Conservation (phyloP, 2,329 filamentous ascomycete species). For the Claviceps fusiformis region DNA sequence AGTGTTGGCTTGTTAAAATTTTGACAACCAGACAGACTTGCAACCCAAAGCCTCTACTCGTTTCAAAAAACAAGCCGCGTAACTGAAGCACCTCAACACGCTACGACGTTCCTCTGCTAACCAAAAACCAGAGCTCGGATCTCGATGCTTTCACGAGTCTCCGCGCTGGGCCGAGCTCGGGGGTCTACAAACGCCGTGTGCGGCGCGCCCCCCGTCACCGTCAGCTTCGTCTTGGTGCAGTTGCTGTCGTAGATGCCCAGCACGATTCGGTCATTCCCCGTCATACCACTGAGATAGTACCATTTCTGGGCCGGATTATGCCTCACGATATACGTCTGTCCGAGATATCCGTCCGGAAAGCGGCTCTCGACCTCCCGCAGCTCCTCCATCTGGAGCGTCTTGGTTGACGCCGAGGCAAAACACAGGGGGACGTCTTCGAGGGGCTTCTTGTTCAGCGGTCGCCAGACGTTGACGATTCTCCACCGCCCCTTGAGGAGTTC, state of each 20-base stretch:
- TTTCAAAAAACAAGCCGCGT: no score
- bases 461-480: conserved; percentile 82
- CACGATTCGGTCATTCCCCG: conserved; percentile 54
- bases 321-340: conserved; percentile 60
- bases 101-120: conserved; percentile 16
- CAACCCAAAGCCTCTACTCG: no score
- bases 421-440: conserved; percentile 55
- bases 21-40: no score
- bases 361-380: conserved; percentile 61
- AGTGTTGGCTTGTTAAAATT: no score
- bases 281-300: conserved; percentile 74
- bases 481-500: conserved; percentile 53
- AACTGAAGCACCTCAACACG: no score
- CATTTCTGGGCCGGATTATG: conserved; percentile 52
- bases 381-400: conserved; percentile 46
- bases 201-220: conserved; percentile 45
- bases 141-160: conserved; percentile 76
- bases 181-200: conserved; percentile 74
- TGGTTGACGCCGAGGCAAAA: conserved; percentile 44
- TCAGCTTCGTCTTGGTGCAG: conserved; percentile 31
- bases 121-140: conserved; percentile 77
- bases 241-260: conserved; percentile 69
- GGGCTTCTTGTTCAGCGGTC: conserved; percentile 44
- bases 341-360: conserved; percentile 49
- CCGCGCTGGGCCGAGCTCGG: conserved; percentile 53